Evolutionary conservation across 257 asterid species (phyloP).

Genomic region (Ocimum tenuiflorum): DNA sequence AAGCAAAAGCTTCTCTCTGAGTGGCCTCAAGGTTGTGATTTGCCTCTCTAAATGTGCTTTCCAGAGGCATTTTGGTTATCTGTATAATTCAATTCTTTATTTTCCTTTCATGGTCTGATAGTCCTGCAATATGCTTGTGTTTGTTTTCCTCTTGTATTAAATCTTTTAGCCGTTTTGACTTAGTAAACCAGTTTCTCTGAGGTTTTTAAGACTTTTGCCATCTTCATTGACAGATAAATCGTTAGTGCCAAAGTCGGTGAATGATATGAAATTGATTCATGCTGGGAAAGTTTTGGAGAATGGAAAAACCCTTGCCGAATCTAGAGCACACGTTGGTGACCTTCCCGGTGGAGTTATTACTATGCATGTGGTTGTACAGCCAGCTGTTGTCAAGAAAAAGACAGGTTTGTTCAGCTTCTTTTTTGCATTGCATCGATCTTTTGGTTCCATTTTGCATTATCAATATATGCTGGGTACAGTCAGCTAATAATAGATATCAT

Average conservation of each 20-base stretch:
- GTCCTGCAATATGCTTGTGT: not conserved
- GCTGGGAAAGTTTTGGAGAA: constrained; percentile 50
- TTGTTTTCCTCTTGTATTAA: no score
- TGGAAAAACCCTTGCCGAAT: constrained; percentile 49
- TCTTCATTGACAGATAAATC: constrained; percentile 35
- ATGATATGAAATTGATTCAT: constrained; percentile 53
- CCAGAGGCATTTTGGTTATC: not conserved
- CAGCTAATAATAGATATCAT: not conserved
- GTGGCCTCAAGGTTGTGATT: constrained; percentile 60
- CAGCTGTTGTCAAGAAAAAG: constrained; percentile 37
- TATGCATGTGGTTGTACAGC: constrained; percentile 64
- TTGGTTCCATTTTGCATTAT: not conserved
- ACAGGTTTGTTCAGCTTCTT: constrained; percentile 24
- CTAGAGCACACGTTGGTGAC: constrained; percentile 34
- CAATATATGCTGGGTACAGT: not conserved
- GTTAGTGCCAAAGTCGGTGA: constrained; percentile 38
- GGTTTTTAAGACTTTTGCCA: not conserved
- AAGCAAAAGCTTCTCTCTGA: constrained; percentile 47
- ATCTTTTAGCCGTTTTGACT: no score
- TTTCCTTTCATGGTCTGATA: no score
- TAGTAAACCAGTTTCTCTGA: not conserved
- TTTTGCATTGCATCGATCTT: not conserved
- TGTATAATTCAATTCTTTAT: no score
- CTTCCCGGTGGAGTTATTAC: constrained; percentile 45
- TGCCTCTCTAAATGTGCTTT: not conserved